Evolutionary conservation across 352 stramenopile species (phyloP).

Genomic region (Phytopythium helicoides): DNA sequence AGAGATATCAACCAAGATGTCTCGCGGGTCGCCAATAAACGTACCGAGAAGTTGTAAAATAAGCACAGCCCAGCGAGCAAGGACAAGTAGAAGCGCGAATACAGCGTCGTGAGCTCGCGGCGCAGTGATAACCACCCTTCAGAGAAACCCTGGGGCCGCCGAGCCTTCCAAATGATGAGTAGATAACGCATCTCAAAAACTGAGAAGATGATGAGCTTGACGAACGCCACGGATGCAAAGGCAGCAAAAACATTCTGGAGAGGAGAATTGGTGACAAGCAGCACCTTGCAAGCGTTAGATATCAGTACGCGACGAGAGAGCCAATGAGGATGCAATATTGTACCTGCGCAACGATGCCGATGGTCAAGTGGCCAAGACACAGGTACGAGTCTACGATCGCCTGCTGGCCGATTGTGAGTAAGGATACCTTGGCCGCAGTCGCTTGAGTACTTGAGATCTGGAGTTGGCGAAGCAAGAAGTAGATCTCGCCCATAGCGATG

Average conservation of each 20-base stretch:
- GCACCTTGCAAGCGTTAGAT: not conserved
- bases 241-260: slow-evolving; percentile 93
- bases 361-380: slow-evolving; percentile 94
- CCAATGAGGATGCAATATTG: not conserved
- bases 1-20: slow-evolving; percentile 3
- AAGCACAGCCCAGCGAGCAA: slow-evolving; percentile 88
- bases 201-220: slow-evolving; percentile 98
- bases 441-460: slow-evolving; percentile 85
- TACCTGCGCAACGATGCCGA: slow-evolving; percentile 89
- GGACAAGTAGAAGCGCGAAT: slow-evolving; percentile 95
- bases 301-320: not conserved
- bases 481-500: slow-evolving; percentile 84
- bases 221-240: slow-evolving; percentile 96
- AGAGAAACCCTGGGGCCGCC: slow-evolving; percentile 82
- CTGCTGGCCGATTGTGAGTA: slow-evolving; percentile 84
- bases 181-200: slow-evolving; percentile 99
- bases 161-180: slow-evolving; percentile 95
- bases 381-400: slow-evolving; percentile 93
- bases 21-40: slow-evolving; percentile 2
- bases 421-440: slow-evolving; percentile 74
- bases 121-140: slow-evolving; percentile 88
- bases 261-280: not conserved
- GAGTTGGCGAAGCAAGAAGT: slow-evolving; percentile 81
- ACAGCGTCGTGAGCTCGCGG: slow-evolving; percentile 92
- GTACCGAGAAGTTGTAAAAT: slow-evolving; percentile 91